Percentiles rank a stretch among this genome's conserved stretches.
Evolutionary conservation across 163 green algal genomes (phyloP).

Genomic region (Prototheca wickerhamii): DNA sequence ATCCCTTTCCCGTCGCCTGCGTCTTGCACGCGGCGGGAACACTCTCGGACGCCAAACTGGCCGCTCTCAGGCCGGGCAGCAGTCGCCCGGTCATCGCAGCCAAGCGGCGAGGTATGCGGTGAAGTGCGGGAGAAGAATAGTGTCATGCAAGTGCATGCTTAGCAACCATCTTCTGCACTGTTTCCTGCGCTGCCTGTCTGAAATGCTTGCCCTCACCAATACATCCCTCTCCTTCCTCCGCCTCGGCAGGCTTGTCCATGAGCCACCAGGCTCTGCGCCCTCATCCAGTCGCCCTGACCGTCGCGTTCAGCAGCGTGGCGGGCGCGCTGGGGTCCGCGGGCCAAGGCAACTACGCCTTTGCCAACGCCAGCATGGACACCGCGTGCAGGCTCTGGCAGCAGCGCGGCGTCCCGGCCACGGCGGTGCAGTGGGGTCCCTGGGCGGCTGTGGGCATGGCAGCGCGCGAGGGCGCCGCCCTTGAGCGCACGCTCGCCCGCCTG

Average conservation of each 20-base stretch:
- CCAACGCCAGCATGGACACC: conserved; percentile 59
- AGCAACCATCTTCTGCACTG: no score
- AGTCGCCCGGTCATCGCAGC: neutral
- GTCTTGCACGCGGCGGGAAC: neutral
- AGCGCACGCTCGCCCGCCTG: conserved; percentile 43
- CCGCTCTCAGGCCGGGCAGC: neutral
- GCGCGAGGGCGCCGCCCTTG: conserved; percentile 37
- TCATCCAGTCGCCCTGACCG: conserved; percentile 21
- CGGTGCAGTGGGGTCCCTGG: conserved; percentile 59
- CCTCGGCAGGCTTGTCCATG: neutral
- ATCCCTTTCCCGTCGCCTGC: neutral
- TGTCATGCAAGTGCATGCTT: no score
- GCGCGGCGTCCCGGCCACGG: neutral
- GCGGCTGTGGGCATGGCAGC: conserved; percentile 60
- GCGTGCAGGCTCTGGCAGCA: neutral
- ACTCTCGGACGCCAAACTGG: neutral
- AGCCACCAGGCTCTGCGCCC: no score
- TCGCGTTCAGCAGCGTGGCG: conserved; percentile 17
- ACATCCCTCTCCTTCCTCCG: neutral
- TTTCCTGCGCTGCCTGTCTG: no score
- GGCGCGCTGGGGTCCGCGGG: conserved; percentile 38
- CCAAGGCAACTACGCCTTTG: conserved; percentile 75
- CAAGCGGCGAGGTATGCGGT: neutral
- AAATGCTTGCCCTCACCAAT: no score
- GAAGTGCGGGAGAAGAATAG: no score